phyloP scores from a whole-genome alignment of 306 rosid genomes.

The Prinsepia uniflora region DNA sequence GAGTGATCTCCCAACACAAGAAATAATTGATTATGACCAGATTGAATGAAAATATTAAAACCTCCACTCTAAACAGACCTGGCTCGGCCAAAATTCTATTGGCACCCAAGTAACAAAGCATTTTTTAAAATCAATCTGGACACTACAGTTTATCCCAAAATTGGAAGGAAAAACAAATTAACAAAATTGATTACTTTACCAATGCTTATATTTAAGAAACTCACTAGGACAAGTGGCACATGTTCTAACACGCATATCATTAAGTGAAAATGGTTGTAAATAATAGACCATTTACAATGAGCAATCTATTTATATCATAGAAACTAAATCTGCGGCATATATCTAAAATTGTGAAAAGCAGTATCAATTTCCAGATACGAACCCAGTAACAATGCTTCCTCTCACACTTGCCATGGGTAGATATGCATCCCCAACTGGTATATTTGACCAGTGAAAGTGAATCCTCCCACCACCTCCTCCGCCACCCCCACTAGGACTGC shows the following conservation, averaged over 20 bases:
- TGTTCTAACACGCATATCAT: not conserved
- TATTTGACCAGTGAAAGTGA: slow-evolving; percentile 92
- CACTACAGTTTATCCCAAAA: no score
- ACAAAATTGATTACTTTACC: no score
- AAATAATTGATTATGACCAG: not conserved
- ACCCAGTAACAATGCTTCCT: slow-evolving; percentile 81
- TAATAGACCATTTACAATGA: not conserved
- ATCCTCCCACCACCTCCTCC: slow-evolving; percentile 98
- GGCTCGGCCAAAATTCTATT: no score
- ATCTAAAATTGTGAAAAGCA: not conserved
- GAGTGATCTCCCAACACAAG: slow-evolving; percentile 5
- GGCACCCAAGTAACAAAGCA: no score
- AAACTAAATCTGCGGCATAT: not conserved
- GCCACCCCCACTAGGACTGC: slow-evolving; percentile 81
- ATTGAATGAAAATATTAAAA: not conserved
- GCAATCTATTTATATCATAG: not conserved
- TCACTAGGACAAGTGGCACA: not conserved
- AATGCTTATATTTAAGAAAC: not conserved
- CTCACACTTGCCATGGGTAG: slow-evolving; percentile 61
- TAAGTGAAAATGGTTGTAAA: not conserved
- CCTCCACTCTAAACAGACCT: no score
- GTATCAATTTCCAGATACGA: slow-evolving; percentile 22
- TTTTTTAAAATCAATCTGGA: no score
- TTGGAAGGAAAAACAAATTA: no score
- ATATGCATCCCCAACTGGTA: slow-evolving; percentile 87